Percentiles rank a stretch among this genome's conserved stretches.
Evolutionary conservation across 176 grass and related monocot genomes (phyloP).

Genomic region (Oryza punctata): DNA sequence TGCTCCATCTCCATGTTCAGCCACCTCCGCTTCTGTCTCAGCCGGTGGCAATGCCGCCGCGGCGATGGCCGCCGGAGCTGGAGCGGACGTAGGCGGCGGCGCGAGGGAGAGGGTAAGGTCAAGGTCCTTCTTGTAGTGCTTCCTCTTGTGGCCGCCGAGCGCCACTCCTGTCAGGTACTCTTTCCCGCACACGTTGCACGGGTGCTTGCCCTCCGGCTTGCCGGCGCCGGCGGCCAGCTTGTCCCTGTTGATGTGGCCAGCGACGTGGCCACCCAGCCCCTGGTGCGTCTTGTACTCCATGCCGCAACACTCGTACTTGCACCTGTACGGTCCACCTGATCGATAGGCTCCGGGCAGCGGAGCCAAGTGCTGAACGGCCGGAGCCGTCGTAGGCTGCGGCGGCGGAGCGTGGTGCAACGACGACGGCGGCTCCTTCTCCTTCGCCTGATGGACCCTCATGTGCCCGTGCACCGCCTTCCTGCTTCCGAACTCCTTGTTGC

Average conservation of each 20-base stretch:
- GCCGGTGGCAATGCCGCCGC: background rate
- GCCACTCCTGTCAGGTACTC: slow-evolving; percentile 11
- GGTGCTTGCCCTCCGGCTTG: background rate
- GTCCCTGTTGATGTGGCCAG: slow-evolving; percentile 37
- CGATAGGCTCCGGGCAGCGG: no score
- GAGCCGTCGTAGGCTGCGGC: background rate
- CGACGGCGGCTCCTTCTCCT: background rate
- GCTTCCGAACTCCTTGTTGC: slow-evolving; percentile 12
- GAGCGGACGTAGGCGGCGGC: background rate
- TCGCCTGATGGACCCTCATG: slow-evolving; percentile 31
- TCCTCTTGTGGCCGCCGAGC: slow-evolving; percentile 56
- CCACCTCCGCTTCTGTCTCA: background rate
- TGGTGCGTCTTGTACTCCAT: slow-evolving; percentile 27
- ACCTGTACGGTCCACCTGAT: slow-evolving; percentile 1
- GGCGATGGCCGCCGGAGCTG: background rate
- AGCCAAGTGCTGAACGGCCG: background rate
- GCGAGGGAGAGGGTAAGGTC: no score
- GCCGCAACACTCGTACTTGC: slow-evolving; percentile 11
- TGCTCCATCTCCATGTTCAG: background rate
- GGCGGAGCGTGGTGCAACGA: no score
- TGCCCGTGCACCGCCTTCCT: slow-evolving; percentile 31
- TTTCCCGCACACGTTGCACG: slow-evolving; percentile 12
- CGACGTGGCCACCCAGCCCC: slow-evolving; percentile 42
- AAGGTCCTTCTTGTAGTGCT: slow-evolving; percentile 11
- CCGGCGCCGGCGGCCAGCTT: background rate